Conservation (phyloP, 108 stramenopile species). For the Chaetoceros muelleri region DNA sequence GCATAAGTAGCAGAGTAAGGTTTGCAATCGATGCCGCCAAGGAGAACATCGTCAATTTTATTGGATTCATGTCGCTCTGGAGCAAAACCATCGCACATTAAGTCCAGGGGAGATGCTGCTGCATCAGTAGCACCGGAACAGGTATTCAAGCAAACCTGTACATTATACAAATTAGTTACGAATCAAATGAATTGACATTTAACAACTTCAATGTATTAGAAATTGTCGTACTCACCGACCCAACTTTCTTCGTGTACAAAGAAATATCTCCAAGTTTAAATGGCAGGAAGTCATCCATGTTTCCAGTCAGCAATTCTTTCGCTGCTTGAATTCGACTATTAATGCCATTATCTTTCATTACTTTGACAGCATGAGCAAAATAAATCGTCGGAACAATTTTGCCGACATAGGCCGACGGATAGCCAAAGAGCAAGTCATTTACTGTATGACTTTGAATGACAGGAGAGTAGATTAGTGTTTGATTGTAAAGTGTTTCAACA, state of each 20-base stretch:
- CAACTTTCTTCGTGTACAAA: constrained; percentile 28
- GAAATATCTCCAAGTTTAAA: constrained; percentile 31
- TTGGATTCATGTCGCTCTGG: constrained; percentile 29
- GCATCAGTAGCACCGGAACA: too few relatives aligned
- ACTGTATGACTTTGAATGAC: constrained; percentile 33
- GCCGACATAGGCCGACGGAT: constrained; percentile 36
- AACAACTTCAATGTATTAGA: too few relatives aligned
- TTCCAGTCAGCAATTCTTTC: constrained; percentile 27
- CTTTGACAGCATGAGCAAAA: constrained; percentile 15
- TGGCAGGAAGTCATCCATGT: constrained; percentile 20
- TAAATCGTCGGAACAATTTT: constrained; percentile 19
- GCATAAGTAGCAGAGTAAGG: constrained; percentile 34
- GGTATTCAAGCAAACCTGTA: too few relatives aligned
- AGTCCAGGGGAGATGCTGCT: constrained; percentile 11
- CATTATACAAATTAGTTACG: too few relatives aligned
- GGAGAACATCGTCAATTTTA: constrained; percentile 27
- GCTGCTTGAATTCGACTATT: constrained; percentile 11
- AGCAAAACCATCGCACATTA: constrained; percentile 21
- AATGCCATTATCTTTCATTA: constrained; percentile 8
- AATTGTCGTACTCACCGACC: constrained; percentile 9
- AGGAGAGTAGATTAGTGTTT: constrained; percentile 24
- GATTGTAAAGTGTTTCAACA: constrained; percentile 17
- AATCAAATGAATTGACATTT: too few relatives aligned
- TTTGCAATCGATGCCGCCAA: constrained; percentile 37
- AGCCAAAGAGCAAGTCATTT: constrained; percentile 36